phyloP scores from a whole-genome alignment of 2,329 filamentous ascomycete species.

The Clarireedia paspali region DNA sequence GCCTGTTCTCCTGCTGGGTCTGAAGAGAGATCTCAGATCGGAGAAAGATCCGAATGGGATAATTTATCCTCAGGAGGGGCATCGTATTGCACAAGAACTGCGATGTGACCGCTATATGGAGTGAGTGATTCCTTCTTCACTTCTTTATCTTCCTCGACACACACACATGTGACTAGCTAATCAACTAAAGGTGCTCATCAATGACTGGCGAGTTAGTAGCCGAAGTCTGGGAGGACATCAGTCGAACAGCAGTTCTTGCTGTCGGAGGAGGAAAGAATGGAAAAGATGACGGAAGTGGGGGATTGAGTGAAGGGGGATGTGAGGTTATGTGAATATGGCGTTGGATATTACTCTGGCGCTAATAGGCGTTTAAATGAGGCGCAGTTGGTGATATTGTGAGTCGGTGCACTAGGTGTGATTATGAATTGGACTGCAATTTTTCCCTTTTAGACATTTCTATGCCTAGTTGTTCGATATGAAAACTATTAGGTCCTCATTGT shows the following conservation, averaged over 20 bases:
- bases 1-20: slow-evolving; percentile 48
- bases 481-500: too few relatives aligned
- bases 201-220: slow-evolving; percentile 5
- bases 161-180: neutral
- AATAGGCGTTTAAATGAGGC: too few relatives aligned
- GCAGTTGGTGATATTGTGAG: too few relatives aligned
- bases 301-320: slow-evolving; percentile 5
- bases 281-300: neutral
- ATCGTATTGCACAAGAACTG: slow-evolving; percentile 48
- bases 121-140: slow-evolving; percentile 30
- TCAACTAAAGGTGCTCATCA: neutral
- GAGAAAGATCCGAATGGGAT: slow-evolving; percentile 52
- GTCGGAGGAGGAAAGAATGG: slow-evolving; percentile 1
- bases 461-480: too few relatives aligned
- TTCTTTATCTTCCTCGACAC: neutral
- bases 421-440: too few relatives aligned
- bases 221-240: slow-evolving; percentile 9
- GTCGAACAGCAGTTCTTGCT: slow-evolving; percentile 6
- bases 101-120: slow-evolving; percentile 57
- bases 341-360: neutral
- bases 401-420: too few relatives aligned
- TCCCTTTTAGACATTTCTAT: too few relatives aligned
- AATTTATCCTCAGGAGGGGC: slow-evolving; percentile 54
- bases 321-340: neutral
- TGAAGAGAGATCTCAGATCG: slow-evolving; percentile 52